Base-by-base conservation (phyloP, 352 stramenopile genomes). In the Pythium dissotocum region DNA sequence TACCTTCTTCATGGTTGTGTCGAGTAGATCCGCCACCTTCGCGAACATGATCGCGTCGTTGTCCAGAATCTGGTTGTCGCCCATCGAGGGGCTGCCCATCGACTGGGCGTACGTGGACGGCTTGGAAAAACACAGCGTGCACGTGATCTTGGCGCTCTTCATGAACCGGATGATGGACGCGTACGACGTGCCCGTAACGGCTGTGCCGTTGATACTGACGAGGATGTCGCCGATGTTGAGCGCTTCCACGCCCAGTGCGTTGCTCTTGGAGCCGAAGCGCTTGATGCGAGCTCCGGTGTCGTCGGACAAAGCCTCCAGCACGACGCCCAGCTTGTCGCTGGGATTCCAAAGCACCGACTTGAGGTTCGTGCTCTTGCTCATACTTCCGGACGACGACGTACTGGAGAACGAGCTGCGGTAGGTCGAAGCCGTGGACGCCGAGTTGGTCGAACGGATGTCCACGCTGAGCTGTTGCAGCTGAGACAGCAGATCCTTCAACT, bases 401-500 rank as follows among this genome's bases (percentile, higher is more conserved):
- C 78, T 89, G 4, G 85, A 93, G 61, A 91, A 85, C n/a, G 82
- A 93, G 65, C 82, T 91, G 62, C 82, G 75, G 64, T 88, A 90
- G 33, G 82, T 93, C 63, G 77, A 89, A 2, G 70, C 63, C 3
- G 69, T 79, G 9, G 78, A 86, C n/a, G 68, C 66, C 53, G 75
- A 79, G 55, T 66, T 77, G 61, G 64, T 88, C 7, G 82, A 78
- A 40, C 84, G 86, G 36, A 93, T 82, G 57, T 91, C 84, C 21
- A 79, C 68, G 64, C 85, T 89, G 33, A 93, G 77, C 54, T 90
- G 80, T 56, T 90, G 83, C 13, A 93, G 71, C 71, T 92, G 84
- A 48, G 73, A 75, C 35, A 91, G 73, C 58, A 94, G 72, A 26
- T 92, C 85, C 58, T 83, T 83, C 57, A 94, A 75, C 53, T 94